A percentile compares a stretch with the other conserved stretches of the same genome.
These are phyloP conservation scores for Pichia sp. DNA, from an alignment of 1,139 yeast species.

Conservation along the genomic window DNA sequence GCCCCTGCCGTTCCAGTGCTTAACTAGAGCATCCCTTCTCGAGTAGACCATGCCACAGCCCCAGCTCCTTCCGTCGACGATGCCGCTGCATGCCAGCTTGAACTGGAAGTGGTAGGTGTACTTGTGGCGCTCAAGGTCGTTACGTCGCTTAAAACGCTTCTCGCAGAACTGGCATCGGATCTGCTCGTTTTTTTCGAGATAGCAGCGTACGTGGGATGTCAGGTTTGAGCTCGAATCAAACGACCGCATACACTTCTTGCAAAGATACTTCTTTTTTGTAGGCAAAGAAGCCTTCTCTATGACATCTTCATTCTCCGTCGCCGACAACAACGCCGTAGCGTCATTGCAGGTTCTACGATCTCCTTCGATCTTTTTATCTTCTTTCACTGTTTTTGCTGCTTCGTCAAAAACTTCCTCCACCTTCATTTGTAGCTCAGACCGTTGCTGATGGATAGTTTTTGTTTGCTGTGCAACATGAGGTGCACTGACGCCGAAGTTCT, in stretches of 20 bases:
- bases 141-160: constrained; percentile 83
- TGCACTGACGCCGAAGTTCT: too few relatives aligned
- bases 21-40: constrained; percentile 85
- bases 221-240: constrained; percentile 1
- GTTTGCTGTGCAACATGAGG: too few relatives aligned
- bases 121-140: constrained; percentile 82
- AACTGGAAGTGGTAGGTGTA: constrained; percentile 55
- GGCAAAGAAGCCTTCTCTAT: not conserved
- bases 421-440: too few relatives aligned
- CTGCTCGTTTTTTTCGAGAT: not conserved
- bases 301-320: too few relatives aligned
- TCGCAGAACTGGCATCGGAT: constrained; percentile 47
- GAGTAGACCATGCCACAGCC: constrained; percentile 94
- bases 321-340: too few relatives aligned
- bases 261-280: not conserved
- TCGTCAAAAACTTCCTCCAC: too few relatives aligned
- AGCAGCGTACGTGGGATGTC: constrained; percentile 6
- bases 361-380: too few relatives aligned
- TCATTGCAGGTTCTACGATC: not conserved
- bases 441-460: too few relatives aligned
- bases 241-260: not conserved
- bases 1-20: constrained; percentile 93
- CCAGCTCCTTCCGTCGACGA: constrained; percentile 59
- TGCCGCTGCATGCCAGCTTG: constrained; percentile 21
- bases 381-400: too few relatives aligned